These are phyloP conservation scores for Daldinia decipiens DNA, from an alignment of 495 filamentous ascomycete species.

Conservation along the genomic window DNA sequence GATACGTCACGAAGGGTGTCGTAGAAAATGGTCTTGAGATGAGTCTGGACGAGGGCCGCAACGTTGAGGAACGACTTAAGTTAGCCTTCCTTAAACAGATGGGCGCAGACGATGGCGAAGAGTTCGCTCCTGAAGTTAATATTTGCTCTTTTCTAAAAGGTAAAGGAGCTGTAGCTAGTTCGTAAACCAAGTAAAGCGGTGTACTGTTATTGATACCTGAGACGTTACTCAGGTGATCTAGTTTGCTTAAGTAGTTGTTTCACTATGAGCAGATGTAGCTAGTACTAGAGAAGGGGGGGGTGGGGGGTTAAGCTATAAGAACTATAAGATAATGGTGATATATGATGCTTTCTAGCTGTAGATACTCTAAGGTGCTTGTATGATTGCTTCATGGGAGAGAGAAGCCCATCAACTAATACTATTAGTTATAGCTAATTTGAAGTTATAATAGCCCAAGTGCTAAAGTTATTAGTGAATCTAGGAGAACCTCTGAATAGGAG, in stretches of 20 bases:
- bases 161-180: conserved; percentile 4
- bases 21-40: conserved; percentile 41
- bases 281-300: neutral
- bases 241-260: neutral
- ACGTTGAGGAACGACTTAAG: conserved; percentile 32
- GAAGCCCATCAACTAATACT: neutral
- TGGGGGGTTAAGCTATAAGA: no score
- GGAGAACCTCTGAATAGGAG: no score
- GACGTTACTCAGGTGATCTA: neutral
- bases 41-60: conserved; percentile 34
- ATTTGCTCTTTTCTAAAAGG: conserved; percentile 38
- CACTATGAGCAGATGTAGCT: neutral
- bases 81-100: conserved; percentile 18
- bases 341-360: neutral
- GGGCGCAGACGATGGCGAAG: neutral
- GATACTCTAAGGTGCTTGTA: neutral
- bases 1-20: conserved; percentile 34
- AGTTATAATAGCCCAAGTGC: no score
- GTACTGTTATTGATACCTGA: neutral
- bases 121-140: conserved; percentile 16
- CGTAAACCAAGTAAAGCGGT: neutral
- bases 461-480: no score
- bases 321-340: neutral
- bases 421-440: neutral
- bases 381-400: neutral